Evolutionary conservation across 2,329 filamentous ascomycete species (phyloP).

Genomic region (Zarea fungicola): DNA sequence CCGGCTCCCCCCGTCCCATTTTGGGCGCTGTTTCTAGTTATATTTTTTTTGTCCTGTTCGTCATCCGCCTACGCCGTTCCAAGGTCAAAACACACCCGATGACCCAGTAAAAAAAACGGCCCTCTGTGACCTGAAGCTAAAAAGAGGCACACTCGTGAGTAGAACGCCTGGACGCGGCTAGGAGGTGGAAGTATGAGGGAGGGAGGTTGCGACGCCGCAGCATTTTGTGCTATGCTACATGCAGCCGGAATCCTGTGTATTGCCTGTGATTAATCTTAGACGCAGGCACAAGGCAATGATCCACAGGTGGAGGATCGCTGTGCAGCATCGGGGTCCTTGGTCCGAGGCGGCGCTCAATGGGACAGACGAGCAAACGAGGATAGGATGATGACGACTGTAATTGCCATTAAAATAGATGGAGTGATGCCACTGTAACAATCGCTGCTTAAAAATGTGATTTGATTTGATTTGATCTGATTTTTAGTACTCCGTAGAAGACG

Average conservation of each 20-base stretch:
- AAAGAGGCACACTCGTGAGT: background rate
- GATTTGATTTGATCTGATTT: too few species aligned
- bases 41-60: background rate
- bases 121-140: slow-evolving; percentile 2
- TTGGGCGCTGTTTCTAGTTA: too few species aligned
- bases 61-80: background rate
- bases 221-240: background rate
- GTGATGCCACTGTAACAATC: too few species aligned
- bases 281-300: background rate
- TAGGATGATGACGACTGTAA: too few species aligned
- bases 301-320: background rate
- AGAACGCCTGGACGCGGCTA: background rate
- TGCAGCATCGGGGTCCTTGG: too few species aligned
- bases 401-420: too few species aligned
- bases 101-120: slow-evolving; percentile 6
- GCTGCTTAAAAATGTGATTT: too few species aligned
- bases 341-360: too few species aligned
- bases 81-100: background rate
- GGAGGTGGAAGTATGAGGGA: background rate
- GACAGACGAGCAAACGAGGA: too few species aligned
- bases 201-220: background rate
- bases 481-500: too few species aligned
- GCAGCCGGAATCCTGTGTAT: background rate
- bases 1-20: background rate
- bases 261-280: background rate